phyloP scores from a whole-genome alignment of 1,139 yeast species.

The Suhomyces wounanorum region DNA sequence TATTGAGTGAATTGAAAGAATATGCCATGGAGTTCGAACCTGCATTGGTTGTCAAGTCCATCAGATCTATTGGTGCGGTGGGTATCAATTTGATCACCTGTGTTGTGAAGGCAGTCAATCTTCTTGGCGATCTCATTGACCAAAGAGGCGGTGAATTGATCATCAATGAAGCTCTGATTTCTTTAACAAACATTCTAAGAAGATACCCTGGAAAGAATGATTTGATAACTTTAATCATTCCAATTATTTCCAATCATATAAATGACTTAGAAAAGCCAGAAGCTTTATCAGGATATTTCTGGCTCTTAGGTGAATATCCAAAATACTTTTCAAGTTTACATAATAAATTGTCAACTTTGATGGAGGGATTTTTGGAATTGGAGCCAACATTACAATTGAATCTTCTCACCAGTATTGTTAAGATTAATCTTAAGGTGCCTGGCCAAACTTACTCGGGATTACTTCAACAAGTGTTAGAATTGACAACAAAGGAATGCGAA shows the following conservation, averaged over 20 bases:
- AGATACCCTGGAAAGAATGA: constrained; percentile 68
- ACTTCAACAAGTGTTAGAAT: constrained; percentile 71
- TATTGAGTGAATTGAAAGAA: constrained; percentile 85
- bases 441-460: constrained; percentile 44
- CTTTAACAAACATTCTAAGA: constrained; percentile 77
- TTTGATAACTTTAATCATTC: constrained; percentile 64
- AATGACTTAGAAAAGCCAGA: constrained; percentile 63
- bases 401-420: constrained; percentile 76
- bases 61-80: constrained; percentile 82
- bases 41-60: constrained; percentile 80
- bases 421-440: constrained; percentile 56
- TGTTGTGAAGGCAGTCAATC: constrained; percentile 72
- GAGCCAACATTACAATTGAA: constrained; percentile 76
- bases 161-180: constrained; percentile 77
- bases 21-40: constrained; percentile 94
- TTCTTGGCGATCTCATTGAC: constrained; percentile 71
- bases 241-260: constrained; percentile 62
- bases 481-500: constrained; percentile 78
- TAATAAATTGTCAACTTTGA: constrained; percentile 48
- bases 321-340: constrained; percentile 61
- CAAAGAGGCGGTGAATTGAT: constrained; percentile 74
- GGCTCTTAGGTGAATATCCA: constrained; percentile 90
- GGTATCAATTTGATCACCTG: constrained; percentile 75
- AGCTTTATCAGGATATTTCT: constrained; percentile 74
- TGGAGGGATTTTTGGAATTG: constrained; percentile 68